Percentiles rank a stretch among this genome's conserved stretches.
phyloP scores from a whole-genome alignment of 345 rosid species.

The Adansonia digitata region DNA sequence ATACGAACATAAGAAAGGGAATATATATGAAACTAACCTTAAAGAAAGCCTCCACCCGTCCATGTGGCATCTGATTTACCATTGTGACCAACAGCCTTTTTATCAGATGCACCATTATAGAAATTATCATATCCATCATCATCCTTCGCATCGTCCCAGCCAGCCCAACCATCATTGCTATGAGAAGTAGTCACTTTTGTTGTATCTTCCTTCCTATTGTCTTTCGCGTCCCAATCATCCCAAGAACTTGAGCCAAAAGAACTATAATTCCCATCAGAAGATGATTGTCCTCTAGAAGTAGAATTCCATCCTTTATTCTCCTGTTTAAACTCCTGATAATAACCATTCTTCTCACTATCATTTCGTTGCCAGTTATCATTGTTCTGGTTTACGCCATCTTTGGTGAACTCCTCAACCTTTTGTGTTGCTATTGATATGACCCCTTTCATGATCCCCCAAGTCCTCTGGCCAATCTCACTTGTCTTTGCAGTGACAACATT shows the following conservation, averaged over 20 bases:
- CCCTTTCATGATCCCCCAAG: constrained; percentile 99
- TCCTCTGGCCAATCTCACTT: constrained; percentile 83
- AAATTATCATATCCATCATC: constrained; percentile 61
- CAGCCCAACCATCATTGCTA: constrained; percentile 70
- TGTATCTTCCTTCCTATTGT: constrained; percentile 38
- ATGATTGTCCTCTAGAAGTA: constrained; percentile 49
- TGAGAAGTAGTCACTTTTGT: constrained; percentile 33
- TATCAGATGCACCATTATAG: constrained; percentile 48
- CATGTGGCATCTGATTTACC: constrained; percentile 70
- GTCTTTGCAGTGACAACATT: constrained; percentile 83
- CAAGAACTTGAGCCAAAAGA: constrained; percentile 57
- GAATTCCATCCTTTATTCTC: constrained; percentile 59
- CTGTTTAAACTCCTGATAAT: constrained; percentile 50
- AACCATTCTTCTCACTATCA: constrained; percentile 53
- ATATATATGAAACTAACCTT: too few species aligned
- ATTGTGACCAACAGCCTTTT: constrained; percentile 44
- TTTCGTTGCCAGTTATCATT: constrained; percentile 55
- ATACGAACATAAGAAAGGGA: neutral
- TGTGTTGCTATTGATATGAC: constrained; percentile 84
- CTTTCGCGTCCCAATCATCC: constrained; percentile 83
- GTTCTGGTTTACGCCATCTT: constrained; percentile 52
- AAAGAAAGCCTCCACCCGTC: too few species aligned
- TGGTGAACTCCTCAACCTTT: constrained; percentile 81
- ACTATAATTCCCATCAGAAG: constrained; percentile 36
- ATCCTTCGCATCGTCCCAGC: constrained; percentile 82